Evolutionary conservation across 2,329 filamentous ascomycete genomes (phyloP), one percentile per base, ranked within the genome.

Genomic region (Phaeosphaeria sp.): DNA sequence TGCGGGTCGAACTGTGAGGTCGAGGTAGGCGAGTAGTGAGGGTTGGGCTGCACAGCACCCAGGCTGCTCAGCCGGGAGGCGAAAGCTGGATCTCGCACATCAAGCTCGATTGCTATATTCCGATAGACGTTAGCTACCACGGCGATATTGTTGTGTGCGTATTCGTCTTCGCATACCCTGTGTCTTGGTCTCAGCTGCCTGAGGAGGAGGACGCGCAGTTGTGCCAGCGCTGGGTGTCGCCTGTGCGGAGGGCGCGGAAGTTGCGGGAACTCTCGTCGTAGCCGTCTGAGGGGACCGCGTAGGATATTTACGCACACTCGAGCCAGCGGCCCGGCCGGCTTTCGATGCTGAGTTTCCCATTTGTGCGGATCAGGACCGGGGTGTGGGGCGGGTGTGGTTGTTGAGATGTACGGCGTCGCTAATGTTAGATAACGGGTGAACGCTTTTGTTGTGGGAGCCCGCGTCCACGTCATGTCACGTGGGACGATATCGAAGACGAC

Each of bases 21-120:
- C 45, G 85, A 87, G 42, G 83, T 81, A 33, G 81, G 78, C 11
- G 85, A 87, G 60, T 82, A 79, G 24, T 85, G 86, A 2, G 84
- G 84, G 57, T 82, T 83, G 27, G 85, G 84, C 53, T 82, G 82
- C 7, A 88, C 86, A 53, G 85, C 82, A 55, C 86, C 87, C 56
- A 89, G 79, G 46, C 77, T 79, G 67, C 88, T 90, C 61, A 98
- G 91, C 63, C 93, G 96, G 73, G 87, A 89, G 82, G 93, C 91
- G 86, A 83, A 94, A 69, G 84, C 80, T 1, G 86, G 86, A 69
- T 89, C 86, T 57, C 82, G 83, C 55, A 81, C 86, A 69, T 89
- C 87, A 67, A 86, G 80, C 65, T 87, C 84, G 60, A 88, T 83
- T 49, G 82, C 84, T 84, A 25, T n/a, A 39, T 39, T 17, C n/a